These are phyloP conservation scores for Aspergillus fijiensis DNA, from an alignment of 2,329 filamentous ascomycete genomes.

Conservation along the genomic window DNA sequence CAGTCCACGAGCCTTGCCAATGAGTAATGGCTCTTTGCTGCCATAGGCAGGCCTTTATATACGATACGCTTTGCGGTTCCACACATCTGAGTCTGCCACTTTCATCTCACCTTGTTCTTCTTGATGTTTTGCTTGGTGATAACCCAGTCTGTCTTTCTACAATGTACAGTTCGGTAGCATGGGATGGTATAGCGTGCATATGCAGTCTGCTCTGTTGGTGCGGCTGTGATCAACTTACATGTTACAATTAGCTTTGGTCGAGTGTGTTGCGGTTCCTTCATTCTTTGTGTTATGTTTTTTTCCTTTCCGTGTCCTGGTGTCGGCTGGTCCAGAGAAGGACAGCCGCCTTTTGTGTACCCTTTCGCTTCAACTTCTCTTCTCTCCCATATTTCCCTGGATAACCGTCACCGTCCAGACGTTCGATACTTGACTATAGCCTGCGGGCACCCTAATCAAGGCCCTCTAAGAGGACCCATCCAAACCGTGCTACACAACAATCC, in stretches of 20 bases:
- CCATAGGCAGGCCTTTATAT: not conserved
- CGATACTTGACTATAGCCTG: not conserved
- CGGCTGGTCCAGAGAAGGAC: not conserved
- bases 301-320: not conserved
- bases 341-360: constrained; percentile 9
- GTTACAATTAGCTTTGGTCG: not conserved
- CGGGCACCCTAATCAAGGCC: not conserved
- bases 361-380: not conserved
- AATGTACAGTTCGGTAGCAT: not conserved
- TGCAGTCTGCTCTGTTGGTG: not conserved
- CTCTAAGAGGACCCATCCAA: not conserved
- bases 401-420: not conserved
- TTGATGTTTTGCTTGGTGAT: not conserved
- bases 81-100: not conserved
- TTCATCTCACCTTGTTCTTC: not conserved
- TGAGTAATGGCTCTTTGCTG: not conserved
- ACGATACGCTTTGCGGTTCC: not conserved
- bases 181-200: not conserved
- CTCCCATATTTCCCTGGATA: not conserved
- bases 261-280: not conserved
- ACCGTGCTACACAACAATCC: not conserved
- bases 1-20: not conserved
- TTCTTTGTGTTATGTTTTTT: not conserved
- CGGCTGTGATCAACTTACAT: not conserved
- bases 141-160: constrained; percentile 1